These are phyloP conservation scores for Solanum hybrid DNA, from an alignment of 305 asterid species.

Conservation along the genomic window DNA sequence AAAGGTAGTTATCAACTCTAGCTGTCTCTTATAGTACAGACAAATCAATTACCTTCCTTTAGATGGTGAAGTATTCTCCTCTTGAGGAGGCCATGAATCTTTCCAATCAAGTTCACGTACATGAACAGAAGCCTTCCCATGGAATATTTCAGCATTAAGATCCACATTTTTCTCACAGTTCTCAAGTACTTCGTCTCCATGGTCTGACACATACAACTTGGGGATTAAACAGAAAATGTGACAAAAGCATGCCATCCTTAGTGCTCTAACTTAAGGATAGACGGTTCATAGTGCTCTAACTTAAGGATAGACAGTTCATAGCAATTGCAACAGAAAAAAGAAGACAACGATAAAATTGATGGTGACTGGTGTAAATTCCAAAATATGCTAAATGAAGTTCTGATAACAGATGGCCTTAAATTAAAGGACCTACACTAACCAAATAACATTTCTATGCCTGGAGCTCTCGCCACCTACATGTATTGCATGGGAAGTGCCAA, in stretches of 20 bases:
- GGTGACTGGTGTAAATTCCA: background rate
- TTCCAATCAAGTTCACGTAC: conserved; percentile 96
- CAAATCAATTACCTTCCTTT: conserved; percentile 26
- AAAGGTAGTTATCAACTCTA: background rate
- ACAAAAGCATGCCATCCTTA: background rate
- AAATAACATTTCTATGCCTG: background rate
- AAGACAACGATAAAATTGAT: background rate
- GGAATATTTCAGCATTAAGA: conserved; percentile 45
- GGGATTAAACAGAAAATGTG: background rate
- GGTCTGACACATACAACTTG: conserved; percentile 34
- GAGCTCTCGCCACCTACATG: background rate
- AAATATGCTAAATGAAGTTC: background rate
- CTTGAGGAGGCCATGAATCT: conserved; percentile 52
- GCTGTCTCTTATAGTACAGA: background rate
- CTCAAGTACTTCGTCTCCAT: conserved; percentile 57
- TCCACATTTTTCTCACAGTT: conserved; percentile 61
- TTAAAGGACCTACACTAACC: background rate
- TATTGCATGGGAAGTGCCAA: background rate
- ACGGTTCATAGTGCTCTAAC: background rate
- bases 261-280: background rate
- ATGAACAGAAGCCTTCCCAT: conserved; percentile 33
- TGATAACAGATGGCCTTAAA: background rate
- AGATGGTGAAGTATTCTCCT: conserved; percentile 20
- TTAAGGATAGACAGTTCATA: background rate
- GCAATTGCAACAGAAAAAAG: background rate